Evolutionary conservation across 1,284 basidiomycete species (phyloP).

Genomic region (Irpex lacteus): DNA sequence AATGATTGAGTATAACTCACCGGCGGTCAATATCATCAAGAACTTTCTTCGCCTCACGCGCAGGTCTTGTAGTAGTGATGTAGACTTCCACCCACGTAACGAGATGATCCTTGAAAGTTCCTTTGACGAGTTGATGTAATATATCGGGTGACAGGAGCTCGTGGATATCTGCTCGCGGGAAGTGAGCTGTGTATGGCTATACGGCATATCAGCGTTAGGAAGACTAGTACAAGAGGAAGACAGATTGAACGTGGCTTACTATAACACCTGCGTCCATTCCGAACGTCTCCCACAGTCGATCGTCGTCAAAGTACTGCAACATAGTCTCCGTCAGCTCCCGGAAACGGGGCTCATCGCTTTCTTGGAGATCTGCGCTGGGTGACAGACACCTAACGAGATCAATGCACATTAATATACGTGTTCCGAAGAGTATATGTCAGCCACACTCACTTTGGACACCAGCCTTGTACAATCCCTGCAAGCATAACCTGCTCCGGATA

Average conservation of each 20-base stretch:
- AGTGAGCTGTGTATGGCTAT: slow-evolving; percentile 3
- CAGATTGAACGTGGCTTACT: not conserved
- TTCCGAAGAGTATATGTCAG: too few species aligned
- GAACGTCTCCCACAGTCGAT: not conserved
- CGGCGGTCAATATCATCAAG: slow-evolving; percentile 17
- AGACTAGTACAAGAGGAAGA: too few species aligned
- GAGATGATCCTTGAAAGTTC: slow-evolving; percentile 22
- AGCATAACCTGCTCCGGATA: too few species aligned
- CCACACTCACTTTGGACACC: too few species aligned
- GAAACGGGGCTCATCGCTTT: not conserved
- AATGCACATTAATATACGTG: too few species aligned
- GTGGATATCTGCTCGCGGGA: slow-evolving; percentile 26
- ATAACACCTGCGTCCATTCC: not conserved
- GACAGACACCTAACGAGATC: too few species aligned
- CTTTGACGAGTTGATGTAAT: slow-evolving; percentile 21
- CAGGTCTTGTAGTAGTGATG: not conserved
- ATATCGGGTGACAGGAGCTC: slow-evolving; percentile 22
- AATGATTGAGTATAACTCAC: not conserved
- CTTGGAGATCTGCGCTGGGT: too few species aligned
- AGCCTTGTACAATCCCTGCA: too few species aligned
- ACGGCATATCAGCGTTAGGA: not conserved
- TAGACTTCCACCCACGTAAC: slow-evolving; percentile 17
- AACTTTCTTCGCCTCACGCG: not conserved
- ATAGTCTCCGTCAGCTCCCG: not conserved
- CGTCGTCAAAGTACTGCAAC: not conserved